Evolutionary conservation across 2,329 filamentous ascomycete species (phyloP).

Genomic region (Fusarium succisae): DNA sequence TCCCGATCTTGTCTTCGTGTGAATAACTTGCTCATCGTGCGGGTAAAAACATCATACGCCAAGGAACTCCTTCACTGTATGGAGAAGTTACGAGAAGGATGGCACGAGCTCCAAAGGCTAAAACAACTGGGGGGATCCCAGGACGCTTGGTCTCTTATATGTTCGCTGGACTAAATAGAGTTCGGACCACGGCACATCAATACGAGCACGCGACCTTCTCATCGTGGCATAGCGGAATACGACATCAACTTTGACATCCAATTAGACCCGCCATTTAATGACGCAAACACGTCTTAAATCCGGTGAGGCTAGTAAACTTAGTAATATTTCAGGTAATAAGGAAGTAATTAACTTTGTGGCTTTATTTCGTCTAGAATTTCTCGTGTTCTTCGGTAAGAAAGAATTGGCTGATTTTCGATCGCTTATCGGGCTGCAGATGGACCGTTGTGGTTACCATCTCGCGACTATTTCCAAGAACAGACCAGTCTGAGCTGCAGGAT

Average conservation of each 20-base stretch:
- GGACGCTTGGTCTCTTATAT: background rate
- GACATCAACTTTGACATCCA: background rate
- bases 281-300: background rate
- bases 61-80: background rate
- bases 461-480: background rate
- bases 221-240: background rate
- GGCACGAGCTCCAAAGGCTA: background rate
- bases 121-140: background rate
- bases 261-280: background rate
- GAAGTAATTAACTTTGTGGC: background rate
- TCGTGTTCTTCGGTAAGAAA: background rate
- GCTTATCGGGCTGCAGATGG: background rate
- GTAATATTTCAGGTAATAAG: background rate
- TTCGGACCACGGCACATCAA: background rate
- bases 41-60: background rate
- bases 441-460: background rate
- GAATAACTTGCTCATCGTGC: background rate
- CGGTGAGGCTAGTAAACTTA: too few species aligned
- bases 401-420: background rate
- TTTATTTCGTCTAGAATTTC: background rate
- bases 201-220: background rate
- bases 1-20: background rate
- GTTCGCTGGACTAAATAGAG: background rate
- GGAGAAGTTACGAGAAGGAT: background rate
- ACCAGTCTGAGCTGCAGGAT: background rate